These are phyloP conservation scores for Lactarius hatsudake DNA, from an alignment of 768 basidiomycete species.

Conservation along the genomic window DNA sequence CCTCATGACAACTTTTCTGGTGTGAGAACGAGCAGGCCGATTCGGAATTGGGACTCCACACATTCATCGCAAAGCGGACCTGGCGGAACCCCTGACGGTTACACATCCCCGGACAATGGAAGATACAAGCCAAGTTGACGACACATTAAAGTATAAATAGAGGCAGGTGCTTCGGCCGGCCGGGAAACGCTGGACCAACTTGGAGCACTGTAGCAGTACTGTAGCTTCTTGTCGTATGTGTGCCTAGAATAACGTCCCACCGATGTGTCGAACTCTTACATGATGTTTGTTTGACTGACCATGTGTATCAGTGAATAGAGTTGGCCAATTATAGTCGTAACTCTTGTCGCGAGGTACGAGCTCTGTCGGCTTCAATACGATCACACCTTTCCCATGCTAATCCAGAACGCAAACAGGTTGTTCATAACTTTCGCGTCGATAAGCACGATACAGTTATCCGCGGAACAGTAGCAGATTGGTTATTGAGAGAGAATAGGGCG, in stretches of 20 bases:
- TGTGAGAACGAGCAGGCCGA: neutral
- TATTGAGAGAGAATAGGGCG: neutral
- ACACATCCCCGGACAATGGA: neutral
- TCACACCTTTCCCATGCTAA: neutral
- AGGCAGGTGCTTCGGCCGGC: too few species aligned
- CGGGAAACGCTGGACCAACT: too few species aligned
- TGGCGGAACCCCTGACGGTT: neutral
- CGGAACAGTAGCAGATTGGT: neutral
- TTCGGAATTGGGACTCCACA: neutral
- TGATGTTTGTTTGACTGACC: too few species aligned
- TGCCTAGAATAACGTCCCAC: too few species aligned
- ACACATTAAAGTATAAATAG: too few species aligned
- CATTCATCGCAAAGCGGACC: neutral
- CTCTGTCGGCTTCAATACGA: neutral
- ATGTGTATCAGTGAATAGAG: too few species aligned
- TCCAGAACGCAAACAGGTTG: neutral
- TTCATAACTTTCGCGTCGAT: neutral
- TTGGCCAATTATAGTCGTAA: too few species aligned
- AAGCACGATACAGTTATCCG: neutral
- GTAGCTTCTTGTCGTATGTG: too few species aligned
- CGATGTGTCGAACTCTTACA: too few species aligned
- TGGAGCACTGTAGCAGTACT: too few species aligned
- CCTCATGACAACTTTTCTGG: neutral
- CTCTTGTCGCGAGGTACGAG: too few species aligned
- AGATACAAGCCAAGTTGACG: too few species aligned